phyloP scores from a whole-genome alignment of 345 rosid species.

The Dovyalis caffra region DNA sequence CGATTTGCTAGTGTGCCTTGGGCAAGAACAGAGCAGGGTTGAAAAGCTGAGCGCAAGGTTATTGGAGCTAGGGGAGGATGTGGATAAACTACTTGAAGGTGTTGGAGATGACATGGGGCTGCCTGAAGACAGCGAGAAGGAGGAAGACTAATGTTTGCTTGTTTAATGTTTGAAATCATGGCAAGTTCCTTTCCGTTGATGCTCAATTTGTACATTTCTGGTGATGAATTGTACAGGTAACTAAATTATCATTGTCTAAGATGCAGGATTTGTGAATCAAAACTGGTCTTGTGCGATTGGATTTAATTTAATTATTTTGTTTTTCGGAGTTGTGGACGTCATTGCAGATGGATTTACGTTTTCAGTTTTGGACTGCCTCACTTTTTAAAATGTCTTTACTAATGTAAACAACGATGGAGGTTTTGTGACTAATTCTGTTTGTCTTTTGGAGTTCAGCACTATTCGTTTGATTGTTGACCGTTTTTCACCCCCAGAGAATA shows the following conservation, averaged over 20 bases:
- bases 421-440: no score
- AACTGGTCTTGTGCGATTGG: not conserved
- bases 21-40: constrained; percentile 96
- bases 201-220: constrained; percentile 16
- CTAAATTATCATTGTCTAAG: not conserved
- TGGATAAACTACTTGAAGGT: constrained; percentile 77
- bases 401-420: no score
- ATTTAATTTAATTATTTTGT: not conserved
- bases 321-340: no score
- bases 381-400: no score
- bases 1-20: constrained; percentile 94
- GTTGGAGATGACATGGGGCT: constrained; percentile 80
- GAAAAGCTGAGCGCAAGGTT: constrained; percentile 74
- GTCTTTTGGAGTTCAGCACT: no score
- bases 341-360: no score
- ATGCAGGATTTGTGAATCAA: not conserved
- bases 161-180: not conserved
- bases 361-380: no score
- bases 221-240: constrained; percentile 24
- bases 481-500: no score
- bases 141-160: constrained; percentile 7
- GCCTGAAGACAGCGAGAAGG: constrained; percentile 62
- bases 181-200: not conserved
- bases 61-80: constrained; percentile 83
- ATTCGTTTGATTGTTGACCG: no score